A percentile compares a stretch with the other conserved stretches of the same genome.
These are phyloP conservation scores for Ceratocystiopsis minuta DNA, from an alignment of 2,329 filamentous ascomycete genomes.

Conservation along the genomic window DNA sequence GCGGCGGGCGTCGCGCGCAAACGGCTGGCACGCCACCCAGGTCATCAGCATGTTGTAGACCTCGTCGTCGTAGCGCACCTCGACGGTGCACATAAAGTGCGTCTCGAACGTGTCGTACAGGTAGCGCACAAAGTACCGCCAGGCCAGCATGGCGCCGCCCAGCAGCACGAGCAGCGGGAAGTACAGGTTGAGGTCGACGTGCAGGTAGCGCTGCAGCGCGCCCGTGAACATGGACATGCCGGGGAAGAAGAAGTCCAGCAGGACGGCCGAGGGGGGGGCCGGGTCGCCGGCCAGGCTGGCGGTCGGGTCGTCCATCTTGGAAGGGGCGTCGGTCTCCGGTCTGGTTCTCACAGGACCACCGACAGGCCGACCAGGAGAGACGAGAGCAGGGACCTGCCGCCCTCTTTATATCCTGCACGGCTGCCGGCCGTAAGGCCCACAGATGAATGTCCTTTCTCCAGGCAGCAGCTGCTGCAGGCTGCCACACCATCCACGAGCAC, in stretches of 20 bases:
- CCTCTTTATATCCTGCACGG: too few species aligned
- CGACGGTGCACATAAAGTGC: conserved; percentile 46
- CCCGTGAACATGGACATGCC: conserved; percentile 42
- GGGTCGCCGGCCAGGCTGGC: conserved; percentile 2
- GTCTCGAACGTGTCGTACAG: conserved; percentile 28
- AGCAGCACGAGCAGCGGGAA: conserved; percentile 36
- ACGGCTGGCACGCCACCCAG: conserved; percentile 47
- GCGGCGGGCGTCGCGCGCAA: conserved; percentile 38
- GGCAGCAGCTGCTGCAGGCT: too few species aligned
- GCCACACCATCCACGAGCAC: too few species aligned
- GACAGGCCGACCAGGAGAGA: too few species aligned
- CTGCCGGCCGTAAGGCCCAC: too few species aligned
- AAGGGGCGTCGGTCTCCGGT: too few species aligned
- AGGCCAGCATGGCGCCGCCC: conserved; percentile 29
- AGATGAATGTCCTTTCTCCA: too few species aligned
- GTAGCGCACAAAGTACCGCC: conserved; percentile 33
- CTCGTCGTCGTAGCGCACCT: conserved; percentile 51
- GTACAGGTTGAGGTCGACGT: conserved; percentile 45
- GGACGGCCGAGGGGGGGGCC: conserved; percentile 6
- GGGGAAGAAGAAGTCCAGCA: conserved; percentile 47
- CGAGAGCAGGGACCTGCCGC: too few species aligned
- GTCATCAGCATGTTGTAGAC: conserved; percentile 56
- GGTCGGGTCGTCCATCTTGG: background rate
- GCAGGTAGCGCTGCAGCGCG: conserved; percentile 34
- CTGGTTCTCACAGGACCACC: too few species aligned